These are phyloP conservation scores for Ploettnerulaceae sp. DNA, from an alignment of 2,329 filamentous ascomycete species.

Conservation along the genomic window DNA sequence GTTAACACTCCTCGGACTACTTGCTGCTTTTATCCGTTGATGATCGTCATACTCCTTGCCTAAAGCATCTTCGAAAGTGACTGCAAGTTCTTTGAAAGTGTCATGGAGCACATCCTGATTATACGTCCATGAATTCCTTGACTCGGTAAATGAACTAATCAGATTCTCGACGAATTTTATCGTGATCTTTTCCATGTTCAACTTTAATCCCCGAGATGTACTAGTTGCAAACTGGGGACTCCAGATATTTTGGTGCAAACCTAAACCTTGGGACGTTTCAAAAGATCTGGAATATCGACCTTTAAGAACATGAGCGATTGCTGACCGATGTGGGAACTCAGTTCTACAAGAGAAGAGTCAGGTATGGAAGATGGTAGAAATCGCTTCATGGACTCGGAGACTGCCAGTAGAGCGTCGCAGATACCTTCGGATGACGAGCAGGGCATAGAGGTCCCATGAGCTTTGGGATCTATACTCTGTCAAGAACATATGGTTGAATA, in stretches of 20 bases:
- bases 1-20: constrained; percentile 5
- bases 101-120: constrained; percentile 6
- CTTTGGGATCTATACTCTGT: constrained; percentile 9
- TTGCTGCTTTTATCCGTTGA: constrained; percentile 5
- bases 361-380: neutral
- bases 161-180: constrained; percentile 9
- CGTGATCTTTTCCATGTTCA: constrained; percentile 9
- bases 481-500: constrained; percentile 9
- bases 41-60: constrained; percentile 7
- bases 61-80: constrained; percentile 11
- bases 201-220: constrained; percentile 10
- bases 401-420: constrained; percentile 5
- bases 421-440: constrained; percentile 6
- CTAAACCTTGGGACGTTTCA: neutral
- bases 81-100: constrained; percentile 10
- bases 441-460: constrained; percentile 8
- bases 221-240: constrained; percentile 1
- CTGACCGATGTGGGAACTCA: neutral
- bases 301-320: neutral
- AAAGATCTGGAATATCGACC: neutral
- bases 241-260: neutral
- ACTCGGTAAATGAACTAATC: neutral
- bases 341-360: neutral
- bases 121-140: constrained; percentile 5
- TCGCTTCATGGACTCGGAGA: neutral